These are phyloP conservation scores for Phytophthora sp. DNA, from an alignment of 352 stramenopile genomes.

Conservation along the genomic window DNA sequence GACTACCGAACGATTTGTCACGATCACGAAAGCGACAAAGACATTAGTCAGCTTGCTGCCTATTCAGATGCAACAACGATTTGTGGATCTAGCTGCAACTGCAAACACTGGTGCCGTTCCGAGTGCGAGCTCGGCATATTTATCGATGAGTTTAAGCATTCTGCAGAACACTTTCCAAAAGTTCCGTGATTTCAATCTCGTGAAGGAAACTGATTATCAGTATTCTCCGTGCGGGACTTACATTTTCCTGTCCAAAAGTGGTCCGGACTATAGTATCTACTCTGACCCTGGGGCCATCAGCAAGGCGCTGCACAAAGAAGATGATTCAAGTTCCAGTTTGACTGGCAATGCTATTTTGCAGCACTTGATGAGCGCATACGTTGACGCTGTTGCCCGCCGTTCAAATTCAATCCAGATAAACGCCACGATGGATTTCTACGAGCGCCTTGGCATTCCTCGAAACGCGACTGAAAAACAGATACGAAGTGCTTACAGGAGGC, in stretches of 20 bases:
- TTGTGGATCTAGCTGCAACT: constrained; percentile 46
- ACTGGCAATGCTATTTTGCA: constrained; percentile 82
- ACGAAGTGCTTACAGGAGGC: constrained; percentile 71
- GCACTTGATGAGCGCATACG: constrained; percentile 87
- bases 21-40: constrained; percentile 83
- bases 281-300: constrained; percentile 49
- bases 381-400: constrained; percentile 68
- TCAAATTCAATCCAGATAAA: constrained; percentile 85
- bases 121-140: constrained; percentile 68
- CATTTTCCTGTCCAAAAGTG: constrained; percentile 74
- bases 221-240: constrained; percentile 83
- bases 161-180: constrained; percentile 85
- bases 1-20: constrained; percentile 78
- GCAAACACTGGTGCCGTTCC: constrained; percentile 32
- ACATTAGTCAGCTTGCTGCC: constrained; percentile 76
- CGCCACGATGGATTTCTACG: constrained; percentile 86
- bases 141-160: constrained; percentile 81
- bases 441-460: constrained; percentile 69
- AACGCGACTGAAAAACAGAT: constrained; percentile 76
- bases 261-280: constrained; percentile 55
- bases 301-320: constrained; percentile 47
- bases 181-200: constrained; percentile 76
- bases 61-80: constrained; percentile 72
- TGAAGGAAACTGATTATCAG: constrained; percentile 79
- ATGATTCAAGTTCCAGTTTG: constrained; percentile 57